Base-by-base conservation (phyloP, 2,329 filamentous ascomycete genomes). In the Hymenoscyphus albidus region DNA sequence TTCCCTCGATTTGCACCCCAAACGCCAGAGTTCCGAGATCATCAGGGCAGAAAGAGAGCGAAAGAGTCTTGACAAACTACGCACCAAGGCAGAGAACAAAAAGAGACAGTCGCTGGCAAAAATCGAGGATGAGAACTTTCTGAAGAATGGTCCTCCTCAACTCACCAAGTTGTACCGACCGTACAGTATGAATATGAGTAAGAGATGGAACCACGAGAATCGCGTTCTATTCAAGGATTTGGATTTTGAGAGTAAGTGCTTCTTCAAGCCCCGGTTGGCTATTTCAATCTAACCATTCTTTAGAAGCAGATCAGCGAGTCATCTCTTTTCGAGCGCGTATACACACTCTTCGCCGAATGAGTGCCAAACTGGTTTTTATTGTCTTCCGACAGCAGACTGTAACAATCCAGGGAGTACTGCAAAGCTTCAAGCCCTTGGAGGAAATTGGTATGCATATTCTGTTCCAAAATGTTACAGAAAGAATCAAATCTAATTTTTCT, bases 361-460 rank as follows among this genome's bases (percentile, higher is more conserved):
- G 92, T 74, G 84, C 91, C 71, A 89, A 90, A 70, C 82, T 97
- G 40, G 91, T 92, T 72, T 97, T 97, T 77, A 80, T 97, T 55
- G 85, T 96, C 65, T 89, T 97, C 74, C 88, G 93, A 63, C 92
- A 97, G 77, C 90, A 93, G 78, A 87, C 90, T 13, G 83, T 85
- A 69, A 95, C 92, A 31, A 86, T 97, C 61, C 93, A 97, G 77
- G 93, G 92, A 67, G 91, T 97, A 2, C 80, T 97, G 51, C 68
- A 72, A 51, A 71, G 67, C 35, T 73, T 72, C 61, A 70, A 68
- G 27, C 64, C 67, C 1, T 62, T 61, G 1, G 65, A 68, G 38
- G 65, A 68, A 48, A 55, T 61, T 62, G 66, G 72, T 72, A 66
- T 58, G 70, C 48, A 54, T 27, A 13, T 13, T 54, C 7, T 27